Conservation (phyloP, 805 yeast species). For the Novakomyces olei region DNA sequence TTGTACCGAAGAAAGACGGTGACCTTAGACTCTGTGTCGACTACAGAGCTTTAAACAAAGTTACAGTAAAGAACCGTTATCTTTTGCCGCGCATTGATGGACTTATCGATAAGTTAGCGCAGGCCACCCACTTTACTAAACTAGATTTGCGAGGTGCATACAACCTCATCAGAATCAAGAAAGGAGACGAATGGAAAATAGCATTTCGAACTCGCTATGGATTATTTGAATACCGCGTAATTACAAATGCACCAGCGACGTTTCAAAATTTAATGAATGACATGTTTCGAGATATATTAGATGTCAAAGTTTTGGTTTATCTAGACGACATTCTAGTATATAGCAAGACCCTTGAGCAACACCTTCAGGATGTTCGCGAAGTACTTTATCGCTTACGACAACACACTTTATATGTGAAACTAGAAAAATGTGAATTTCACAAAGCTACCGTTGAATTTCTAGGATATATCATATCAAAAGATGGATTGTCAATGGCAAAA, state of each 20-base stretch:
- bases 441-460: slow-evolving; percentile 4
- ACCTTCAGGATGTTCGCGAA: neutral
- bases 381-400: slow-evolving; percentile 1
- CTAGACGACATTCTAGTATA: slow-evolving; percentile 10
- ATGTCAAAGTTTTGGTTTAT: slow-evolving; percentile 7
- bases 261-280: slow-evolving; percentile 9
- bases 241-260: slow-evolving; percentile 12
- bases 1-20: neutral
- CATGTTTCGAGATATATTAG: slow-evolving; percentile 2
- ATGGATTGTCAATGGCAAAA: slow-evolving; percentile 6
- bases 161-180: slow-evolving; percentile 15
- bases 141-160: slow-evolving; percentile 10
- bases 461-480: slow-evolving; percentile 4
- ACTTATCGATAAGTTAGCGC: neutral
- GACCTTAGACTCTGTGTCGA: neutral
- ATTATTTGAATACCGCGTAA: slow-evolving; percentile 11
- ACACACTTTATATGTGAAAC: slow-evolving; percentile 5
- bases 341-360: slow-evolving; percentile 2
- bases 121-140: slow-evolving; percentile 6
- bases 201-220: slow-evolving; percentile 12
- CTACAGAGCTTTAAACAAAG: neutral
- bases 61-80: neutral
- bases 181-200: slow-evolving; percentile 8
- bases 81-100: neutral
- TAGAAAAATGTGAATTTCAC: slow-evolving; percentile 7